Percentiles rank a stretch among this genome's conserved stretches.
These are phyloP conservation scores for Metschnikowia anglica DNA, from an alignment of 805 yeast species.

Conservation along the genomic window DNA sequence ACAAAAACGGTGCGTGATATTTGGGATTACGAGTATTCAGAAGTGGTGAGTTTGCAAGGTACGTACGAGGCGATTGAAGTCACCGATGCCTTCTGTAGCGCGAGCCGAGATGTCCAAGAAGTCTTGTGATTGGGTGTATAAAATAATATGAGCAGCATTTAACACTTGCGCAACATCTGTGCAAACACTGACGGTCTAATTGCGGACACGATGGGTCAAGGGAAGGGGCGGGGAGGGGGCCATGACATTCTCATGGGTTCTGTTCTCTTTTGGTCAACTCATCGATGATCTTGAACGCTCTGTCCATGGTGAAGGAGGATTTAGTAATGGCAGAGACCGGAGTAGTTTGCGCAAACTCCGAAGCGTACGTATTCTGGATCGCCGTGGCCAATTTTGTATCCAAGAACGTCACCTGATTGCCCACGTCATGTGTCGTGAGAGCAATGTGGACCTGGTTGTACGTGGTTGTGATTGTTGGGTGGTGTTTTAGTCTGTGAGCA, in stretches of 20 bases:
- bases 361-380: conserved; percentile 22
- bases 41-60: conserved; percentile 83
- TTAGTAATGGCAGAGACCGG: conserved; percentile 1
- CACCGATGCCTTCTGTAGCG: conserved; percentile 75
- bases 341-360: conserved; percentile 8
- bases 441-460: conserved; percentile 57
- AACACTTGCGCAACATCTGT: no score
- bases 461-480: conserved; percentile 64
- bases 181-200: no score
- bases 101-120: conserved; percentile 20
- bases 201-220: no score
- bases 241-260: background rate
- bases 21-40: conserved; percentile 63
- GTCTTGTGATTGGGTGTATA: conserved; percentile 10
- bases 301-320: conserved; percentile 7
- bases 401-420: conserved; percentile 46
- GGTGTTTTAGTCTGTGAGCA: conserved; percentile 62
- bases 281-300: conserved; percentile 17
- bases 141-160: conserved; percentile 1
- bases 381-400: conserved; percentile 58
- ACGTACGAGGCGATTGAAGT: conserved; percentile 89
- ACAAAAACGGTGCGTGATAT: conserved; percentile 69
- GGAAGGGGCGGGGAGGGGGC: background rate
- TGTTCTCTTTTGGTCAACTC: conserved; percentile 16
- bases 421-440: conserved; percentile 65